phyloP scores from a whole-genome alignment of 2,329 filamentous ascomycete genomes.

The Periconia macrospinosa region DNA sequence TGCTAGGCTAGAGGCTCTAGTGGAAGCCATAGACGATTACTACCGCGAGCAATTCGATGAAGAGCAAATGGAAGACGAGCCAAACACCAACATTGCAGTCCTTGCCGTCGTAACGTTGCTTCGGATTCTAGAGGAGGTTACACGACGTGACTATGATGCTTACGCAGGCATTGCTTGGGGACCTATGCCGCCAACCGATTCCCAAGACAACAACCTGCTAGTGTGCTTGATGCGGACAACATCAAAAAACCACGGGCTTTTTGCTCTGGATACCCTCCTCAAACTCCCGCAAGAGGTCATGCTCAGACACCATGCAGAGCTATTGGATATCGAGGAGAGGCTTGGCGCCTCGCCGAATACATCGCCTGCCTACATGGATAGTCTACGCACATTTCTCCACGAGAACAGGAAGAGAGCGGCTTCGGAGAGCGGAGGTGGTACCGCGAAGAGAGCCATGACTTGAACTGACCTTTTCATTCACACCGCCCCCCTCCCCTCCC shows the following conservation, averaged over 20 bases:
- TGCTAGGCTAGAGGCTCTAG: constrained; percentile 28
- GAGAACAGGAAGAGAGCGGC: constrained; percentile 38
- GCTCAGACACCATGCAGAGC: constrained; percentile 29
- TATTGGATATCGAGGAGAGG: constrained; percentile 29
- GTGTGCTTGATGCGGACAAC: constrained; percentile 30
- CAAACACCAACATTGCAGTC: constrained; percentile 23
- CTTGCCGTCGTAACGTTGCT: constrained; percentile 34
- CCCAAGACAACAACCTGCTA: constrained; percentile 36
- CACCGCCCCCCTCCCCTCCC: no score
- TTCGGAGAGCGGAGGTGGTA: constrained; percentile 29
- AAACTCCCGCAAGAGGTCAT: constrained; percentile 34
- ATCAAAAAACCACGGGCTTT: constrained; percentile 17
- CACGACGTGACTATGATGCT: constrained; percentile 33
- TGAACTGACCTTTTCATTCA: background rate
- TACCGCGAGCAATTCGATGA: constrained; percentile 22
- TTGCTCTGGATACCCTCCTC: constrained; percentile 33
- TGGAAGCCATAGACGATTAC: constrained; percentile 30
- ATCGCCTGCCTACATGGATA: constrained; percentile 25
- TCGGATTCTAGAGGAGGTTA: constrained; percentile 36
- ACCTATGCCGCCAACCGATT: constrained; percentile 24
- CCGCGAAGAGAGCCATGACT: constrained; percentile 34
- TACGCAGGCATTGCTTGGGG: constrained; percentile 36
- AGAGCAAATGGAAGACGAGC: constrained; percentile 14
- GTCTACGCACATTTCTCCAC: constrained; percentile 28
- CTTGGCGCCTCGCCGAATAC: constrained; percentile 22